phyloP scores from a whole-genome alignment of 1,139 yeast species.

The Sugiyamaella sp. region DNA sequence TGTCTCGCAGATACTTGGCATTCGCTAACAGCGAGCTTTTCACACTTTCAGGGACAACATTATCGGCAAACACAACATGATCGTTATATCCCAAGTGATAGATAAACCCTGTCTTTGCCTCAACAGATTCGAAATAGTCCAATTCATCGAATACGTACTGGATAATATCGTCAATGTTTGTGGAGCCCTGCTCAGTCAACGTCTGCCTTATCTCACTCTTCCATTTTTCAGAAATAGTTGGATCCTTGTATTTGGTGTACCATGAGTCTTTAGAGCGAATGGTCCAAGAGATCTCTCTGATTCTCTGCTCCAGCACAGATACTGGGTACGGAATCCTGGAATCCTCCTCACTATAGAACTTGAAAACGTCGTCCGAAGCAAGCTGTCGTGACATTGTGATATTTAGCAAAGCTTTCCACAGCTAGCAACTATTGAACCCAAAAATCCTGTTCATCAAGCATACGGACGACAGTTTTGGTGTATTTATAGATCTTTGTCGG shows the following conservation, averaged over 20 bases:
- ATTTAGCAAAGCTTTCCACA: no score
- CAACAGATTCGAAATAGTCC: constrained; percentile 21
- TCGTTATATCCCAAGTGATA: constrained; percentile 22
- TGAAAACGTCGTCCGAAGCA: not conserved
- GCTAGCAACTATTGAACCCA: no score
- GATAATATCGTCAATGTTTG: constrained; percentile 16
- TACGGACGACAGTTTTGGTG: no score
- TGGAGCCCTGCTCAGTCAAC: constrained; percentile 11
- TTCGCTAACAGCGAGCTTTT: constrained; percentile 24
- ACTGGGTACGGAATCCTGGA: not conserved
- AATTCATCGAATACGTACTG: constrained; percentile 30
- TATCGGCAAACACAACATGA: constrained; percentile 24
- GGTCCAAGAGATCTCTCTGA: not conserved
- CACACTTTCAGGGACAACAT: constrained; percentile 23
- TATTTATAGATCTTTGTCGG: no score
- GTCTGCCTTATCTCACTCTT: constrained; percentile 12
- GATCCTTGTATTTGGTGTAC: constrained; percentile 28
- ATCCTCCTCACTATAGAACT: not conserved
- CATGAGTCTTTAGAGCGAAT: constrained; percentile 18
- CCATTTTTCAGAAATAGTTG: constrained; percentile 23
- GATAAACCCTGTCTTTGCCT: constrained; percentile 16
- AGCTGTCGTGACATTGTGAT: not conserved
- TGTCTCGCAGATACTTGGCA: constrained; percentile 15
- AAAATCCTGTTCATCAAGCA: no score
- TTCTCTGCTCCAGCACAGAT: not conserved